Evolutionary conservation across 495 filamentous ascomycete species (phyloP).

Genomic region (Penicillium lividum): DNA sequence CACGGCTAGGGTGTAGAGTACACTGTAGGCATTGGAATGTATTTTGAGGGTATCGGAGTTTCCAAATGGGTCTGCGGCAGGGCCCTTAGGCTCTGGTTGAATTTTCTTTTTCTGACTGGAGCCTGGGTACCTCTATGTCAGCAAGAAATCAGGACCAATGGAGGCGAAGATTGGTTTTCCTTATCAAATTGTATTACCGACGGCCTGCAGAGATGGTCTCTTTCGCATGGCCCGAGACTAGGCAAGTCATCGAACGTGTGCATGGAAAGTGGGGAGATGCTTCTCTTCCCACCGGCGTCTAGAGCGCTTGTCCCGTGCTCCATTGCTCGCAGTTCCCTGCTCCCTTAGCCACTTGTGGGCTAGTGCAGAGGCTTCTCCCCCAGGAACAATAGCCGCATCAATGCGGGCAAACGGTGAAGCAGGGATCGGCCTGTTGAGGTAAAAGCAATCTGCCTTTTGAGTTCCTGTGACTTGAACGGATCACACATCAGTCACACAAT

Average conservation of each 20-base stretch:
- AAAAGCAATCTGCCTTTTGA: not conserved
- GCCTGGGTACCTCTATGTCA: conserved; percentile 22
- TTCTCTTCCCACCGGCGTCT: conserved; percentile 34
- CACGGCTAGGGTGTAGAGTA: conserved; percentile 11
- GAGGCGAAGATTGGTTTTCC: conserved; percentile 12
- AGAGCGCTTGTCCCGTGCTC: conserved; percentile 39
- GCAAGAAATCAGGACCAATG: conserved; percentile 28
- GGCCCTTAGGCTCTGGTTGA: not conserved
- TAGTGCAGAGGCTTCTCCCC: conserved; percentile 11
- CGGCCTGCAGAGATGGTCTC: conserved; percentile 16
- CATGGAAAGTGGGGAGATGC: conserved; percentile 21
- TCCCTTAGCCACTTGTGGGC: conserved; percentile 16
- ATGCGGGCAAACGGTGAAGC: conserved; percentile 18
- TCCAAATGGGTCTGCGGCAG: conserved; percentile 17
- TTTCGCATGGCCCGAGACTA: conserved; percentile 13
- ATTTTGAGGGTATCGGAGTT: conserved; percentile 6
- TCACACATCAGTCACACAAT: conserved; percentile 14
- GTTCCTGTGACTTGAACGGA: conserved; percentile 5
- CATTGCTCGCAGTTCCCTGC: conserved; percentile 10
- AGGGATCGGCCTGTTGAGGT: conserved; percentile 16
- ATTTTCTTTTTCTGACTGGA: conserved; percentile 1
- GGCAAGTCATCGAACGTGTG: conserved; percentile 30
- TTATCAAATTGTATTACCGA: conserved; percentile 17
- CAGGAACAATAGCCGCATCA: conserved; percentile 28
- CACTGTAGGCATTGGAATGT: not conserved